A percentile compares a stretch with the other conserved stretches of the same genome.
Evolutionary conservation across 106 monocot genomes (phyloP).

Genomic region (Dactylorhiza incarnata): DNA sequence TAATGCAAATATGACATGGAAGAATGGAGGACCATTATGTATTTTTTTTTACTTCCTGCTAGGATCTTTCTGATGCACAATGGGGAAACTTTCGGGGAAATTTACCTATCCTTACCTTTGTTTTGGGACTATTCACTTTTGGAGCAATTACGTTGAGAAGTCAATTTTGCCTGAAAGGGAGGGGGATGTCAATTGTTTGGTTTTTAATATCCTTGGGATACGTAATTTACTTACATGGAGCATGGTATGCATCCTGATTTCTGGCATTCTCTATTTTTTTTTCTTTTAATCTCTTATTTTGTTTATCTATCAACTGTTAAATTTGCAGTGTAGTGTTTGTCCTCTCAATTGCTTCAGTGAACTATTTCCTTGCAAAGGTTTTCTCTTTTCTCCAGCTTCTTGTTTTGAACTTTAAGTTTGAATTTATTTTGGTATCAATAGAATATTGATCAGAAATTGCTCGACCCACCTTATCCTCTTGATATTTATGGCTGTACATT

Average conservation of each 20-base stretch:
- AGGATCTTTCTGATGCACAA: conserved; percentile 94
- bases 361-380: conserved; percentile 84
- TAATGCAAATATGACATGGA: not conserved
- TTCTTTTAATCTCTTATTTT: conserved; percentile 7
- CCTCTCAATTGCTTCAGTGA: conserved; percentile 53
- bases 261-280: not conserved
- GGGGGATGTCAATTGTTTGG: conserved; percentile 76
- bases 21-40: not conserved
- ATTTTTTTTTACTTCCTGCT: conserved; percentile 2
- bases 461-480: not conserved
- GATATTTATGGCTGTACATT: not conserved
- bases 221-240: conserved; percentile 81
- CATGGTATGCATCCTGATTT: conserved; percentile 56
- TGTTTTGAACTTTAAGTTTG: not conserved
- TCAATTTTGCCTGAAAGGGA: conserved; percentile 37
- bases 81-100: conserved; percentile 95
- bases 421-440: not conserved
- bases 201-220: conserved; percentile 60
- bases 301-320: conserved; percentile 14
- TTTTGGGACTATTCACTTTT: conserved; percentile 54
- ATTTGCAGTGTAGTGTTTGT: conserved; percentile 71
- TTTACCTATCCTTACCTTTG: conserved; percentile 64
- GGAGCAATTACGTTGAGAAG: conserved; percentile 46
- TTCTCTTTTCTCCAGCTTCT: conserved; percentile 12
- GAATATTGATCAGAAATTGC: not conserved